Base-by-base conservation (phyloP, 441 rosid genomes). In the Euphorbia celastroides region DNA sequence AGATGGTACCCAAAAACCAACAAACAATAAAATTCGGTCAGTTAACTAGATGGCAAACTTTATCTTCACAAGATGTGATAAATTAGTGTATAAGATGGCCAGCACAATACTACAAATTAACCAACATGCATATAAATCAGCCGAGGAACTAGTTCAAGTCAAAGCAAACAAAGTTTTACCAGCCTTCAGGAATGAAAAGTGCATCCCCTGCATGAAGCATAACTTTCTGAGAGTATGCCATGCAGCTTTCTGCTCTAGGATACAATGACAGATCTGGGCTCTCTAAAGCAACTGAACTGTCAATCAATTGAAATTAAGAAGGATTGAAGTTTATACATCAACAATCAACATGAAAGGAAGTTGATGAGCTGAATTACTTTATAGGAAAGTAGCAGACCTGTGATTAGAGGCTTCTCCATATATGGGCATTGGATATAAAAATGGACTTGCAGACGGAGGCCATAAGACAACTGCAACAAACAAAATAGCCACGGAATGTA, bases 171-270 rank as follows among this genome's bases (percentile, higher is more conserved):
- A 52, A 28, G 19, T 34, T 32, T 84, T 84, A 89, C 96, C 97
- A 92, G 83, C 97, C 99, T 86, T 88, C 99, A 42, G 98, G 99
- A 75, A 94, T 89, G 85, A 92, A 94, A 76, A 94, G 88, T 73
- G 89, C 98, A 83, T 88, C 98, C 32, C 96, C 94, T 31, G 88
- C 87, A 44, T 81, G 73, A 74, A 94, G 97, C 75, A 73, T 76
- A 74, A 84, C 87, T 80, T 80, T 81, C 78, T 88, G 91, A 55
- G 91, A 79, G 79, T 75, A 82, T 65, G 70, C 77, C 70, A 72
- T 60, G 63, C 84, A 82, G 66, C 67, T 67, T 79, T 81, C 73
- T 71, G 94, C 97, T 77, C 97, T 92, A 67, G 94, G 93, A 81
- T 82, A 78, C 46, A 71, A 69, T 30, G 89, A 86, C 64, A 86